These are phyloP conservation scores for Paramecium sonneborni DNA, from an alignment of 73 alveolate genomes.

Conservation along the genomic window DNA sequence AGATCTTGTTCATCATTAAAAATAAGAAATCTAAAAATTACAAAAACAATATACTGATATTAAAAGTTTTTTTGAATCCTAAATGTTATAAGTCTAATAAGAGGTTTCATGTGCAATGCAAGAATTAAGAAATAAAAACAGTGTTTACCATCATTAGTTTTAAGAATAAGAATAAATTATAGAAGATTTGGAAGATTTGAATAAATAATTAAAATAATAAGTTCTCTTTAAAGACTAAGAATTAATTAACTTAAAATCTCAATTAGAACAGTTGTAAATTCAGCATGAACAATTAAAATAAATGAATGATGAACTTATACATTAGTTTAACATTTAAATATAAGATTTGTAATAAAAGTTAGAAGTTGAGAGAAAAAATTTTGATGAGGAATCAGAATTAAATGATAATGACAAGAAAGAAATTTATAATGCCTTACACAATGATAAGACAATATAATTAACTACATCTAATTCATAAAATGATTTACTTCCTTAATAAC, in stretches of 20 bases:
- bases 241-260: not conserved
- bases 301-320: not conserved
- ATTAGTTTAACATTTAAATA: not conserved
- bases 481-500: not conserved
- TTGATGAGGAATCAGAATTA: not conserved
- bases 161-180: not conserved
- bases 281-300: not conserved
- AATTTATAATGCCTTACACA: not conserved
- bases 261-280: constrained; percentile 3
- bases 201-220: not conserved
- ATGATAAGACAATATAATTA: not conserved
- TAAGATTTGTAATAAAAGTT: not conserved
- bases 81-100: not conserved
- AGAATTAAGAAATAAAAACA: not conserved
- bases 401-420: not conserved
- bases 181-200: not conserved
- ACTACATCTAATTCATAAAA: not conserved
- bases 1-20: not conserved
- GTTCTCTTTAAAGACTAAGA: not conserved
- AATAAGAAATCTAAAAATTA: not conserved
- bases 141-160: not conserved
- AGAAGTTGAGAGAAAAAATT: not conserved
- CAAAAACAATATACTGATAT: constrained; percentile 14
- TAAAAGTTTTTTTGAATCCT: not conserved
- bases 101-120: not conserved